A percentile compares a stretch with the other conserved stretches of the same genome.
phyloP scores from a whole-genome alignment of 1,284 basidiomycete genomes.

The Heterobasidion parviporum region DNA sequence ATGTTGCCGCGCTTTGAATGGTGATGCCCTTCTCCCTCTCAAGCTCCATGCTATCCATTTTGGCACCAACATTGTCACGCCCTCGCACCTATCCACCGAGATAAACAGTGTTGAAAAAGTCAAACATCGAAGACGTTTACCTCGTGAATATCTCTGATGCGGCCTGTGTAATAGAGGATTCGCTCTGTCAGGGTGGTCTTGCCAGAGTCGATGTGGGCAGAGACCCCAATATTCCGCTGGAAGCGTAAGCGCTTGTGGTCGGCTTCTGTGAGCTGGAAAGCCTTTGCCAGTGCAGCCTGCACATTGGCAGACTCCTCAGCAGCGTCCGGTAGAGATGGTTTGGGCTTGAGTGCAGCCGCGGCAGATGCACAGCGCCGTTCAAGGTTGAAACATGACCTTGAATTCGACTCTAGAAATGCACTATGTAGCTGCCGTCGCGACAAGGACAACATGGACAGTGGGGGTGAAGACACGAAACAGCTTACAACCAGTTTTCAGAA shows the following conservation, averaged over 20 bases:
- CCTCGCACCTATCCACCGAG: constrained; percentile 63
- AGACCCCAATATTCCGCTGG: constrained; percentile 80
- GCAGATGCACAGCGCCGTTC: constrained; percentile 2
- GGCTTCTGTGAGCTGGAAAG: constrained; percentile 43
- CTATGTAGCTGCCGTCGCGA: no score
- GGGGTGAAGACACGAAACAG: no score
- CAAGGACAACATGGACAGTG: no score
- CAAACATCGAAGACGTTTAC: constrained; percentile 35
- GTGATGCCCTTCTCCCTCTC: constrained; percentile 99
- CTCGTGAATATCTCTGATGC: constrained; percentile 96
- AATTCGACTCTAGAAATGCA: not conserved
- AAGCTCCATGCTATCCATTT: constrained; percentile 99
- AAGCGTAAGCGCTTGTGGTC: constrained; percentile 52
- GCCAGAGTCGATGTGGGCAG: constrained; percentile 94
- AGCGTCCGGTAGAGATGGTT: not conserved
- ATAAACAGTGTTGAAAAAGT: not conserved
- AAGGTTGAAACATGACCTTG: not conserved
- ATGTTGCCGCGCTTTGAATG: constrained; percentile 97
- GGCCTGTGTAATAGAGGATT: constrained; percentile 93
- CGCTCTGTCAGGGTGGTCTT: constrained; percentile 99
- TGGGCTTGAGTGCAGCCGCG: not conserved
- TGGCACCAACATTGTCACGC: constrained; percentile 92
- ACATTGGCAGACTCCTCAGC: constrained; percentile 4
- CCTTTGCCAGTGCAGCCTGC: constrained; percentile 9
- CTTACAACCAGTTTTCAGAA: no score